A percentile compares a stretch with the other conserved stretches of the same genome.
Evolutionary conservation across 179 eudicot genomes (phyloP).

Genomic region (Silene noctiflora): DNA sequence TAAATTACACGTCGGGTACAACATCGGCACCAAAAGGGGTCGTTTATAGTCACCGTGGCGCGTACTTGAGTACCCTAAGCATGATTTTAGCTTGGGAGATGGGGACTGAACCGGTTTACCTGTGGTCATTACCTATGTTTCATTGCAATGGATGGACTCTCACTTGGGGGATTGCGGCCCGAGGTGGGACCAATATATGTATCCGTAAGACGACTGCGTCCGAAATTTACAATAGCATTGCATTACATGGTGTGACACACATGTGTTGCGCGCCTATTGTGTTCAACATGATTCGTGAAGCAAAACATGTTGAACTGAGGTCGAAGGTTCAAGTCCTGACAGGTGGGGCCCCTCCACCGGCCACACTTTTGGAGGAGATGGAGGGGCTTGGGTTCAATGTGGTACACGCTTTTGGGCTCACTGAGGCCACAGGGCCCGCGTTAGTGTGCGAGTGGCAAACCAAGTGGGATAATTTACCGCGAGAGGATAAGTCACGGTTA

Average conservation of each 20-base stretch:
- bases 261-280: constrained; percentile 76
- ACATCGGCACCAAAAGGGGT: constrained; percentile 72
- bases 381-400: constrained; percentile 56
- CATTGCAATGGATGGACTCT: constrained; percentile 90
- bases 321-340: constrained; percentile 51
- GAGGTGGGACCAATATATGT: constrained; percentile 75
- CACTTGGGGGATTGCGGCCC: constrained; percentile 77
- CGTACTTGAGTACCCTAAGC: constrained; percentile 56
- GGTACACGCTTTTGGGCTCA: constrained; percentile 60
- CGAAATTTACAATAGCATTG: constrained; percentile 45
- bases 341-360: constrained; percentile 77
- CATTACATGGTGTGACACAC: constrained; percentile 57
- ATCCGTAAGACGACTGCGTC: constrained; percentile 50
- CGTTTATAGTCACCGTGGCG: constrained; percentile 73
- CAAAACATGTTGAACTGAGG: constrained; percentile 21
- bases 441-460: constrained; percentile 68
- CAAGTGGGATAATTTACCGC: constrained; percentile 47
- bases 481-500: constrained; percentile 25
- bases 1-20: constrained; percentile 76
- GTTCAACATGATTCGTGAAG: constrained; percentile 58
- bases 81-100: constrained; percentile 60
- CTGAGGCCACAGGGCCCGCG: constrained; percentile 78
- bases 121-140: constrained; percentile 79
- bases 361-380: constrained; percentile 43
- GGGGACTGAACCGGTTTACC: constrained; percentile 53